Percentiles rank a stretch among this genome's conserved stretches.
Conservation (phyloP, 257 asterid species). For the Salvia splendens region DNA sequence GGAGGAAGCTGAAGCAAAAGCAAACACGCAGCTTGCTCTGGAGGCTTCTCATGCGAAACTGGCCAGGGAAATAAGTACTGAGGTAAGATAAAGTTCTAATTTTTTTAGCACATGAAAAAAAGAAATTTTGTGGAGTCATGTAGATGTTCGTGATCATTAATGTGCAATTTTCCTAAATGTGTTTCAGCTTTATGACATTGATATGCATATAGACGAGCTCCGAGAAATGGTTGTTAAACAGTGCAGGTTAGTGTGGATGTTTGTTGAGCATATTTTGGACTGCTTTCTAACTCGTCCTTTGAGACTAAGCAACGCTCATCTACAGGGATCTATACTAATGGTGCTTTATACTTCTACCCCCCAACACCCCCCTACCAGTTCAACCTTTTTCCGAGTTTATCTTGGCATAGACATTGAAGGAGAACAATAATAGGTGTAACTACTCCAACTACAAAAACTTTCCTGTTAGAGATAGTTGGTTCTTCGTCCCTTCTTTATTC, state of each 20-base stretch:
- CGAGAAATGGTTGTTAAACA: conserved; percentile 64
- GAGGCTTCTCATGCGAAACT: conserved; percentile 71
- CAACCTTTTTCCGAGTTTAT: not conserved
- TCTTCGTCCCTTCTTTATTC: not conserved
- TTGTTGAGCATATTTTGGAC: conserved; percentile 8
- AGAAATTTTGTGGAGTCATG: conserved; percentile 16
- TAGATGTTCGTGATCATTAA: conserved; percentile 13
- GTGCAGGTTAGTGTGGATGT: conserved; percentile 70
- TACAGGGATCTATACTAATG: not conserved
- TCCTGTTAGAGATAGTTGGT: not conserved
- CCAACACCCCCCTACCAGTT: not conserved
- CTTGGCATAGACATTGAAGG: not conserved
- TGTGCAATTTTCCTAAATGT: conserved; percentile 27
- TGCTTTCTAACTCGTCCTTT: not conserved
- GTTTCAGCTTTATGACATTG: conserved; percentile 72
- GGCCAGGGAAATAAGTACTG: conserved; percentile 71
- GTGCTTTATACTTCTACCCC: not conserved
- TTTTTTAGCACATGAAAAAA: conserved; percentile 20
- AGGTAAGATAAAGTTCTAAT: conserved; percentile 48
- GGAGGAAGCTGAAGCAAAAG: conserved; percentile 80
- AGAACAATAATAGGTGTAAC: not conserved
- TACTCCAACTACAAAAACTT: not conserved
- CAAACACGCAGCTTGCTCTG: conserved; percentile 56
- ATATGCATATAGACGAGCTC: conserved; percentile 71
- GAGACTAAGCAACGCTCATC: not conserved